Evolutionary conservation across 352 stramenopile genomes (phyloP), one percentile per base, ranked within the genome.

Genomic region (Phytophthora colocasiae): DNA sequence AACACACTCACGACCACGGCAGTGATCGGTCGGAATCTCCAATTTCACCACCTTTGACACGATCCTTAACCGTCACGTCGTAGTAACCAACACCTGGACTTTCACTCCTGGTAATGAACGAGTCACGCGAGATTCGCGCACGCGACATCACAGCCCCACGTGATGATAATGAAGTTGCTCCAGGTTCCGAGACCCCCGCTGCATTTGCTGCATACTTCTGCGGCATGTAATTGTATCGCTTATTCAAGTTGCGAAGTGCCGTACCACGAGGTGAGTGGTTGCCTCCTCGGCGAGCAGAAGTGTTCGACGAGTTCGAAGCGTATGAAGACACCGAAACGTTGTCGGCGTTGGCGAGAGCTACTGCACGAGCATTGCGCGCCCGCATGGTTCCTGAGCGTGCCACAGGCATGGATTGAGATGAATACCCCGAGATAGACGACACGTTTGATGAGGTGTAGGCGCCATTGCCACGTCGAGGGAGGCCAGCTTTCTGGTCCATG

Each of bases 21-120:
- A 93, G 59, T n/a, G 73, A 75, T 36, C 84, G 82, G 46, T 89
- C 81, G 17, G 84, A 90, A 71, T 93, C 84, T 10, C 84, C 84
- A 29, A 93, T 93, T 66, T 93, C 84, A 15, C 84, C 84, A 17
- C 84, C 84, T 59, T 86, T 86, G 9, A 93, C 83, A 31, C 81
- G 73, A 63, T 87, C 69, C 5, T 75, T 75, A 19, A 91, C 65
- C 48, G 90, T 81, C 43, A 93, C 83, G 54, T 93, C 83, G 69
- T 93, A 93, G 55, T 91, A 91, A 5, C 84, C 84, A 50, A 93
- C 84, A 14, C 84, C 84, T 4, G 84, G 84, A 43, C 77, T 90
- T 51, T 89, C 84, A 50, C 58, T 90, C 63, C 84, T 91, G 10
- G 79, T 77, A 58, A 90, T 81, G 60, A 91, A 93, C 41, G 84